Evolutionary conservation across 2,329 filamentous ascomycete genomes (phyloP), one percentile per base, ranked within the genome.

Genomic region (Piedraia hortae): DNA sequence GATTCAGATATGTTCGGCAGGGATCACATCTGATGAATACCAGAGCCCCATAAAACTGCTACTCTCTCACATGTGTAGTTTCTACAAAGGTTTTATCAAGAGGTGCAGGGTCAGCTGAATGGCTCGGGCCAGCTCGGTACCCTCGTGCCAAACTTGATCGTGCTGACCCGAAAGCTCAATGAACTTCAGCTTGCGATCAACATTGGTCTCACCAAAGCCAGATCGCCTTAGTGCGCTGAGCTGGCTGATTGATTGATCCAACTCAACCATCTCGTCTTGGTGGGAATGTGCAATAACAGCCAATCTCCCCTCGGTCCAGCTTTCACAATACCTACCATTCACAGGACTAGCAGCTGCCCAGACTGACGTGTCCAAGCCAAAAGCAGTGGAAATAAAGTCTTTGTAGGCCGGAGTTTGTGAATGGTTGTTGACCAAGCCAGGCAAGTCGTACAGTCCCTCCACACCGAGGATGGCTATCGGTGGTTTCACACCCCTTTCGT

Each of bases 401-500:
- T 44, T 37, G 37, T 75, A 77, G 16, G 55, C 47, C 5, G 53
- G 47, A 20, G 47, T 41, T 53, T 45, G 3, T 31, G 24, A 27
- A 18, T 57, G 51, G 20, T 51, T 46, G 5, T 27, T 20, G 2
- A 56, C 39, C 10, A 74, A 42, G 0, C 51, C 52, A 5, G 50
- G 49, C 6, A 77, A 41, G 34, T 70, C 59, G 41, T 73, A 74
- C 11, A 77, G 60, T 1, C 70, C 69, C 24, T 59, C 58, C 10
- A 71, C 43, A 15, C 63, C 56, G 4, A 72, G 37, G n/a, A 72
- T 43, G 3, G 54, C 58, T 3, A 45, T 35, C 0, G 62, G 62
- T 4, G 32, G 32, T 6, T 33, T 26, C n/a, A 39, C 33, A n/a
- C n/a, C n/a, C n/a, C n/a, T n/a, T n/a, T n/a, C n/a, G 12, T 37